Conservation (phyloP, 177 flowering plant species). For the Telopea speciosissima region DNA sequence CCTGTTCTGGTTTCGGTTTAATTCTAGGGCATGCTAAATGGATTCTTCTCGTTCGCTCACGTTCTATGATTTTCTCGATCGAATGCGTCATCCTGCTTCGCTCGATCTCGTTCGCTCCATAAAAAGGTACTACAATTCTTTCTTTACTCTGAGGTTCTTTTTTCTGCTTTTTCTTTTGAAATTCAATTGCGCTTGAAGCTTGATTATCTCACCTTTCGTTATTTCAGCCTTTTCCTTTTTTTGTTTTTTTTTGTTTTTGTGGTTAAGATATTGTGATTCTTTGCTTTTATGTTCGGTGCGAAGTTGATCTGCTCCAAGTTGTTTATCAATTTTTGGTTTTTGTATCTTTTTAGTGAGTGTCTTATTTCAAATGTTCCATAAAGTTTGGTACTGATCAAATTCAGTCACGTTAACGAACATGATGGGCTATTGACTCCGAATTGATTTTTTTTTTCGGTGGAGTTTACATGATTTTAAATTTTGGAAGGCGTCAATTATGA, state of each 20-base stretch:
- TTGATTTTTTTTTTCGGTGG: neutral
- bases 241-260: neutral
- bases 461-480: neutral
- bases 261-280: too few species aligned
- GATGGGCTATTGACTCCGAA: neutral
- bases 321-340: neutral
- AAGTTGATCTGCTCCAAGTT: neutral
- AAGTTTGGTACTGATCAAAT: neutral
- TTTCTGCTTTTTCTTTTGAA: neutral
- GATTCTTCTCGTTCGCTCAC: conserved; percentile 3
- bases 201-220: neutral
- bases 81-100: conserved; percentile 48
- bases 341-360: neutral
- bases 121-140: conserved; percentile 31
- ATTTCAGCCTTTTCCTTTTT: neutral
- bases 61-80: conserved; percentile 39
- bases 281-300: neutral
- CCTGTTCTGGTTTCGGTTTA: neutral
- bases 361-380: neutral
- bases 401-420: neutral
- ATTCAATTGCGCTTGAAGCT: neutral
- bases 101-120: conserved; percentile 53
- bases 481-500: neutral
- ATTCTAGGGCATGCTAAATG: neutral
- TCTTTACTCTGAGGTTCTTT: neutral